Evolutionary conservation across 495 filamentous ascomycete genomes (phyloP), one percentile per base, ranked within the genome.

Genomic region (Eremomyces bilateralis): DNA sequence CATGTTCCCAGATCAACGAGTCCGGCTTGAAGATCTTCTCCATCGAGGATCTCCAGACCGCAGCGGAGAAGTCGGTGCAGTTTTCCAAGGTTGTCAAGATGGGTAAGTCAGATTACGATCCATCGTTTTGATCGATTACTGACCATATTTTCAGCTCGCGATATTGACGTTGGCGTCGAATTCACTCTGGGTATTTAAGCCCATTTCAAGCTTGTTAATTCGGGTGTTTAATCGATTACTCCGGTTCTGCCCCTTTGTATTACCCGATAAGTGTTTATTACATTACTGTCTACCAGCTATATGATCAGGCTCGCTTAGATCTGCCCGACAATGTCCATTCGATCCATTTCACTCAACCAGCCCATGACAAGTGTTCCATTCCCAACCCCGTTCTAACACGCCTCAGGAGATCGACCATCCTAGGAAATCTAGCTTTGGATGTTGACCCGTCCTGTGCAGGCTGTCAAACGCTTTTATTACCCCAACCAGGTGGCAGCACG

Each of bases 1-100:
- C 13, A 8, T 27, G 24, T 27, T 27, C 13, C 21, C 39, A 72
- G 68, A 83, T 97, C 63, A 91, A 92, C 62, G 83, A 95, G 48
- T 90, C 83, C 32, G 88, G 90, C 43, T 69, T 95, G 48, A 97
- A 95, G 74, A 97, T 97, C 60, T 97, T 97, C 67, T 90, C 79
- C 36, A 94, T 97, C 42, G 88, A 97, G 50, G 90, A 97, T 62
- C 69, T 97, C 43, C 90, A 95, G 61, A 85, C 58, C 53, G 90
- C 88, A 33, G 88, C 88, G 37, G 90, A 97, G 70, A 95, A 91
- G 66, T 76, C 82, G 1, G 88, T 97, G 49, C 88, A 97, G 60
- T 83, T 97, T 54, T 92, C 81, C 38, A 95, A 93, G 67, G 79
- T 97, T 33, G 90, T 97, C 45, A 95, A 94, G 71, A 79, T 93